phyloP scores from a whole-genome alignment of 176 grass and related monocot species.

The Phyllostachys edulis region DNA sequence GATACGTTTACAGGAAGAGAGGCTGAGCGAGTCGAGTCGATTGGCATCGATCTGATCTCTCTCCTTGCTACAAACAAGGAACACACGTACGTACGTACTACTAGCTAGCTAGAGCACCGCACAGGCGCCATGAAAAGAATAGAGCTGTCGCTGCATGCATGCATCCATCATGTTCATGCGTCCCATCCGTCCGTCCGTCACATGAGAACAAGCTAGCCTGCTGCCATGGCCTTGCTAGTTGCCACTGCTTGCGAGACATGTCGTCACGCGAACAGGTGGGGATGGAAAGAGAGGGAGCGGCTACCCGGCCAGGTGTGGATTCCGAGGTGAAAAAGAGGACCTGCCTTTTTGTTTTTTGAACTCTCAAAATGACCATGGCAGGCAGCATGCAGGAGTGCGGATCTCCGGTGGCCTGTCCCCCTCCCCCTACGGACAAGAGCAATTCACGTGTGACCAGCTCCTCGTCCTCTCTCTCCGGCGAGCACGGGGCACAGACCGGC shows the following conservation, averaged over 20 bases:
- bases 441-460: constrained; percentile 65
- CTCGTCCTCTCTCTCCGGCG: background rate
- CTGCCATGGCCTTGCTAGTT: background rate
- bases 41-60: too few species aligned
- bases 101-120: background rate
- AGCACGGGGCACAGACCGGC: too few species aligned
- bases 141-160: constrained; percentile 16
- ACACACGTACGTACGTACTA: background rate
- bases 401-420: background rate
- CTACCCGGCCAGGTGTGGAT: constrained; percentile 39
- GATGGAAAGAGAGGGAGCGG: constrained; percentile 12
- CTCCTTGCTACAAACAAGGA: background rate
- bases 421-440: constrained; percentile 24
- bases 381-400: background rate
- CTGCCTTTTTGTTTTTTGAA: constrained; percentile 8
- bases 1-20: background rate
- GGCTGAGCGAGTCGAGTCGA: background rate
- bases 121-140: constrained; percentile 41
- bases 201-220: constrained; percentile 23
- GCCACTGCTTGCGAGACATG: constrained; percentile 15
- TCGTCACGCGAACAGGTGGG: constrained; percentile 68
- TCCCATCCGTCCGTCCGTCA: constrained; percentile 44
- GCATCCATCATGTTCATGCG: constrained; percentile 5
- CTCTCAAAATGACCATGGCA: constrained; percentile 30
- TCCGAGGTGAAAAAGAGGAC: constrained; percentile 49